Conservation (phyloP, 108 stramenopile species). For the Pseudonitzschia multiseries region DNA sequence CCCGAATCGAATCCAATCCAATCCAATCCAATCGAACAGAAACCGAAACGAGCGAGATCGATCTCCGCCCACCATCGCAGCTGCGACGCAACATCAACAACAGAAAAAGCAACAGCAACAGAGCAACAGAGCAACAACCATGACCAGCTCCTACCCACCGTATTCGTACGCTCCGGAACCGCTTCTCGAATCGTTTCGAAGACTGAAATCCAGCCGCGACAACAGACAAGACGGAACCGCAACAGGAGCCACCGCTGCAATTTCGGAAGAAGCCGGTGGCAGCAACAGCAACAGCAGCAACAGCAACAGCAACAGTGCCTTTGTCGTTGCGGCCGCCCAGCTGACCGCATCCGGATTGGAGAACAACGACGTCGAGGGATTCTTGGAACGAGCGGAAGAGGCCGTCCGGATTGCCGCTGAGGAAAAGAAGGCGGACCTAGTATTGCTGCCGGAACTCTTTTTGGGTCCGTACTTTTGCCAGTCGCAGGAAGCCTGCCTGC, state of each 20-base stretch:
- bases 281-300: too few species aligned
- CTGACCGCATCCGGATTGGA: slow-evolving; percentile 32
- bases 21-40: too few species aligned
- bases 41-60: too few species aligned
- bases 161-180: slow-evolving; percentile 31
- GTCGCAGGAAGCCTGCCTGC: slow-evolving; percentile 42
- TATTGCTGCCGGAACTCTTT: slow-evolving; percentile 56
- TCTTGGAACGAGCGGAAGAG: slow-evolving; percentile 32
- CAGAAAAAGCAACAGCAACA: too few species aligned
- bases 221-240: not conserved
- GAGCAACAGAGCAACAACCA: not conserved
- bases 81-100: too few species aligned
- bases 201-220: slow-evolving; percentile 14
- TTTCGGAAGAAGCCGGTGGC: not conserved
- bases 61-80: too few species aligned
- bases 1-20: too few species aligned
- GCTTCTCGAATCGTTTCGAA: slow-evolving; percentile 21
- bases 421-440: slow-evolving; percentile 39
- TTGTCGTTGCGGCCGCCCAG: slow-evolving; percentile 47
- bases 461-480: slow-evolving; percentile 64
- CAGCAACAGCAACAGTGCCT: too few species aligned
- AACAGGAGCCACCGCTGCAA: too few species aligned
- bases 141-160: not conserved
- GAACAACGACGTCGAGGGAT: slow-evolving; percentile 30
- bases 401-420: slow-evolving; percentile 30